Conservation (phyloP, 208 protist genomes). For the Wallacemonas sp. region DNA sequence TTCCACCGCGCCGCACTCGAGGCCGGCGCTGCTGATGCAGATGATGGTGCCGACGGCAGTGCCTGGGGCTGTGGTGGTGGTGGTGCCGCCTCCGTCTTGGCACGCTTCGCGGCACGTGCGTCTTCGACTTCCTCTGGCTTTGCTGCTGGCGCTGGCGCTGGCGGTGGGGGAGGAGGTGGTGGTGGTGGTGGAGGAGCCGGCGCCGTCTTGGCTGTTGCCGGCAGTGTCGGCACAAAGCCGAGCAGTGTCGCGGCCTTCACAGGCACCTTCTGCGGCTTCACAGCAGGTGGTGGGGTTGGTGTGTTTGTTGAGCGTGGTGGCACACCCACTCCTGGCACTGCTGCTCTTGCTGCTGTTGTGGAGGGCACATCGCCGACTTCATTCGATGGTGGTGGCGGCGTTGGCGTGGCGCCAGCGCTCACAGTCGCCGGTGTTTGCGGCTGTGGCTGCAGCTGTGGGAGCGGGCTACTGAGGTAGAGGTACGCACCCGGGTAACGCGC, state of each 20-base stretch:
- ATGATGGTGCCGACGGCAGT: not conserved
- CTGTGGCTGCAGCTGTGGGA: constrained; percentile 47
- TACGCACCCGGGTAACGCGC: constrained; percentile 53
- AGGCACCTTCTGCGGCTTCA: constrained; percentile 11
- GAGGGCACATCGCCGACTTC: not conserved
- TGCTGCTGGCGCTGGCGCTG: not conserved
- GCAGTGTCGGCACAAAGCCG: not conserved
- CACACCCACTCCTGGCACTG: too few species aligned
- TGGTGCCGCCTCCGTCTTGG: not conserved
- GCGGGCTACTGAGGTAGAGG: constrained; percentile 44
- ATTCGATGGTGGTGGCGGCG: not conserved
- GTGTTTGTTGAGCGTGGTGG: not conserved
- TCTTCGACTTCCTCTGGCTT: not conserved
- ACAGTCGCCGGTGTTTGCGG: too few species aligned
- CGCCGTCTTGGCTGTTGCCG: not conserved
- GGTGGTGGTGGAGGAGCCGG: not conserved
- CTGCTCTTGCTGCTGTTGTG: not conserved
- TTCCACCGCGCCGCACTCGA: constrained; percentile 22
- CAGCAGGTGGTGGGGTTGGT: not conserved
- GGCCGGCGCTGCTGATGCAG: not conserved
- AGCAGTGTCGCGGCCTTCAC: not conserved
- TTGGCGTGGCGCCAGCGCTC: too few species aligned
- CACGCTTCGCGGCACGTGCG: constrained; percentile 1
- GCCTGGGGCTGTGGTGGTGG: not conserved
- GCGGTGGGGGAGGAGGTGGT: not conserved